Base-by-base conservation (phyloP, 1,284 basidiomycete genomes). In the Anthracocystis walkeri region DNA sequence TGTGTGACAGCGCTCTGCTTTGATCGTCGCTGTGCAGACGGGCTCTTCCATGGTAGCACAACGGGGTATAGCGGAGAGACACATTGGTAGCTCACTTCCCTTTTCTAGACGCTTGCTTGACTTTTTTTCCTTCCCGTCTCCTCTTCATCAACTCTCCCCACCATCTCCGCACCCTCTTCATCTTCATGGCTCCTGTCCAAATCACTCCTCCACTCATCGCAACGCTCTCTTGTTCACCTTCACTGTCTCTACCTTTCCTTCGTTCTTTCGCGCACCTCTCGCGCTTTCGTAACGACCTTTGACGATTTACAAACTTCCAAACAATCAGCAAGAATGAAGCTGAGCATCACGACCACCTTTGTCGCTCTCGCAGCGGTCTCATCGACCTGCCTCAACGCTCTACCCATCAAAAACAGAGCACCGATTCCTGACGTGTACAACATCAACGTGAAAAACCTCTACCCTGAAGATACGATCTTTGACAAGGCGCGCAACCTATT, bases 391-490 rank as follows among this genome's bases (percentile, higher is more conserved):
- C 41, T 55, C 55, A 45, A 16, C 11, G 62, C 68, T 0, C 46
- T 58, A 7, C 58, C 63, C 14, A 5, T 58, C 4, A 12, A 60
- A 18, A 44, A 58, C 11, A 46, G 68, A 16, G 75, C 78, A 1
- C 54, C 64, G 3, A 38, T 58, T 11, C 73, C 81, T 0, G 80
- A 82, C 55, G 42, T 58, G 35, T 77, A 78, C 61, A 69, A 75
- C 53, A 60, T 82, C 53, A 54, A 73, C 49, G 71, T 80, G 44
- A 80, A 76, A 62, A 71, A 82, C 60, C 70, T 82, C 35, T 74
- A 76, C 21, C 82, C 82, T 0, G 82, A 84, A 68, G 82, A 83
- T 51, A 69, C 70, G 16, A 66, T 79, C 29, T 83, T 74, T 41
- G 81, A 84, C 65, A 51, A 46, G 27, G 66, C 69, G 11, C 78